Conservation (phyloP, 257 asterid species). For the Nicotiana undulata region DNA sequence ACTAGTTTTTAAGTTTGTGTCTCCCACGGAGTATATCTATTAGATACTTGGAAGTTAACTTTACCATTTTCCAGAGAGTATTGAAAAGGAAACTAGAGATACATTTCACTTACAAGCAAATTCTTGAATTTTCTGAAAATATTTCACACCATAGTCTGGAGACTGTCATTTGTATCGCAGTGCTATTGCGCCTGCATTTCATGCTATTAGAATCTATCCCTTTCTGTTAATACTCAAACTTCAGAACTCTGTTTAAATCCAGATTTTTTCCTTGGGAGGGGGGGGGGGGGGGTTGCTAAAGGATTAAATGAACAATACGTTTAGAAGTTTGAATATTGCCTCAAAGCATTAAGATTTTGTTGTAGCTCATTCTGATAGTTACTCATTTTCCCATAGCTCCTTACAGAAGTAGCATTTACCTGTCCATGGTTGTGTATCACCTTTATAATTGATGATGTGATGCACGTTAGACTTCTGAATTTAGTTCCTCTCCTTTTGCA, state of each 20-base stretch:
- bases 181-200: neutral
- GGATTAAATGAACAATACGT: neutral
- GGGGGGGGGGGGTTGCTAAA: neutral
- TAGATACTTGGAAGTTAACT: neutral
- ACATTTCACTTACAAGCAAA: neutral
- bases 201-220: neutral
- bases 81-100: neutral
- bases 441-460: neutral
- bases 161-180: neutral
- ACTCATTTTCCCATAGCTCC: neutral
- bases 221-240: neutral
- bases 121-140: neutral
- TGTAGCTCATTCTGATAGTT: neutral
- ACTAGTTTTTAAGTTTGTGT: neutral
- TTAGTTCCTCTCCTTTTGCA: neutral
- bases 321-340: neutral
- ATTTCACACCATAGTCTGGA: neutral
- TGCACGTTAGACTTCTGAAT: neutral
- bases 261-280: neutral
- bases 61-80: neutral
- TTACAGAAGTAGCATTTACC: neutral
- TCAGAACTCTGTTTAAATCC: neutral
- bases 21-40: neutral
- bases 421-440: neutral
- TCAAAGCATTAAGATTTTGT: neutral